phyloP scores from a whole-genome alignment of 768 basidiomycete species.

The Termitomyces eurrhizus region DNA sequence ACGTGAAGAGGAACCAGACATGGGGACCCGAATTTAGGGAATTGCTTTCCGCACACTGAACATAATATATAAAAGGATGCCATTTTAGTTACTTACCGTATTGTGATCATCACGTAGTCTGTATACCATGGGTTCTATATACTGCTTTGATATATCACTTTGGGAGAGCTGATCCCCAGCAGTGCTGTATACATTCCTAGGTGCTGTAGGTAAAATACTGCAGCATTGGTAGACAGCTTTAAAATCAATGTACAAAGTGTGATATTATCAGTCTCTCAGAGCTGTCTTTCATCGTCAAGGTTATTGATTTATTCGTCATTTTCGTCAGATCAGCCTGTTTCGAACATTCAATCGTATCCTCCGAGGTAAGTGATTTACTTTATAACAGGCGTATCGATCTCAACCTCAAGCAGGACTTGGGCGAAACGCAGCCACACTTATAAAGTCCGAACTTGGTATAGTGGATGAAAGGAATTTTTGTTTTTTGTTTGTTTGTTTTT shows the following conservation, averaged over 20 bases:
- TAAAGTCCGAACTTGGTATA: too few relatives aligned
- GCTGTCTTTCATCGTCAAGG: background rate
- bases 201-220: background rate
- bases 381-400: too few relatives aligned
- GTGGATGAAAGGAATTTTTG: too few relatives aligned
- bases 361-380: too few relatives aligned
- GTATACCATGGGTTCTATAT: background rate
- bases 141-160: background rate
- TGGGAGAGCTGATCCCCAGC: background rate
- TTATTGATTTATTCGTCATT: too few relatives aligned
- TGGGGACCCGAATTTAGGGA: slow-evolving; percentile 75
- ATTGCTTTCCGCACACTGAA: slow-evolving; percentile 26
- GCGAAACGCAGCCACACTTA: too few relatives aligned
- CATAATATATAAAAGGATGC: background rate
- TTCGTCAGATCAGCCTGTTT: too few relatives aligned
- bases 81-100: background rate
- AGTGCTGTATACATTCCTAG: background rate
- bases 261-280: background rate
- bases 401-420: too few relatives aligned
- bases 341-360: too few relatives aligned
- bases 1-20: slow-evolving; percentile 57
- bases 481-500: too few relatives aligned
- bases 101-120: background rate
- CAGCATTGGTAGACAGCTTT: too few relatives aligned
- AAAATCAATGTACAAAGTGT: background rate